Evolutionary conservation across 2,329 filamentous ascomycete genomes (phyloP).

Genomic region (Colletotrichum camelliae): DNA sequence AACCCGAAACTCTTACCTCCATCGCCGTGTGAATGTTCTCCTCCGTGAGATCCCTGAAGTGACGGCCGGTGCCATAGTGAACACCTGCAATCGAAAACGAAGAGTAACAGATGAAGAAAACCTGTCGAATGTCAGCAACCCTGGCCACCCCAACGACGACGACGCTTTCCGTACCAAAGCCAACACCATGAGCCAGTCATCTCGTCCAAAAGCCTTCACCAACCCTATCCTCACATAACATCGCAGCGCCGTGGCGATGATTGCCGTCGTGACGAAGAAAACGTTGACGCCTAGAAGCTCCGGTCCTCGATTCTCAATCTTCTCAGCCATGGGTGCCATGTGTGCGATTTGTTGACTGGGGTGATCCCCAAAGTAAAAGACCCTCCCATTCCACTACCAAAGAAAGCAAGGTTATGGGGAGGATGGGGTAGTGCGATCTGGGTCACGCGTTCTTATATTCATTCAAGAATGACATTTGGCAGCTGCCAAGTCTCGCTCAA

Average conservation of each 20-base stretch:
- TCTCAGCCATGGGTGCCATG: slow-evolving; percentile 22
- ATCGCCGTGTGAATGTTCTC: slow-evolving; percentile 34
- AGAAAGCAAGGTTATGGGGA: not conserved
- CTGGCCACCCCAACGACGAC: accelerated
- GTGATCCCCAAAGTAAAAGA: not conserved
- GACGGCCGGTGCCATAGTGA: slow-evolving; percentile 44
- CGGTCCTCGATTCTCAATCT: slow-evolving; percentile 37
- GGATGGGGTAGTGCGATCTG: not conserved
- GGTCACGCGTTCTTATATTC: not conserved
- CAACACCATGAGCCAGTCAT: slow-evolving; percentile 43
- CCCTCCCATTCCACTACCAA: slow-evolving; percentile 3
- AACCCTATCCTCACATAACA: slow-evolving; percentile 37
- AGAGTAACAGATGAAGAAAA: slow-evolving; percentile 40
- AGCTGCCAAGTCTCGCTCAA: not conserved
- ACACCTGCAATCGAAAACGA: slow-evolving; percentile 39
- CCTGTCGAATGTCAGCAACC: slow-evolving; percentile 21
- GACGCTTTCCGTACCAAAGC: slow-evolving; percentile 32
- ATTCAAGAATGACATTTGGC: not conserved
- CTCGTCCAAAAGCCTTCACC: slow-evolving; percentile 42
- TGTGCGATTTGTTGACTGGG: not conserved
- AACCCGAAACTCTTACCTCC: slow-evolving; percentile 30
- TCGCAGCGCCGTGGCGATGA: slow-evolving; percentile 33
- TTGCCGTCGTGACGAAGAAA: slow-evolving; percentile 30
- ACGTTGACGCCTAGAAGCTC: slow-evolving; percentile 37
- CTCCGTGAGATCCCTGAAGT: slow-evolving; percentile 33